Evolutionary conservation across 192 early-diverging fungal species (phyloP).

Genomic region (Lobosporangium transversale): DNA sequence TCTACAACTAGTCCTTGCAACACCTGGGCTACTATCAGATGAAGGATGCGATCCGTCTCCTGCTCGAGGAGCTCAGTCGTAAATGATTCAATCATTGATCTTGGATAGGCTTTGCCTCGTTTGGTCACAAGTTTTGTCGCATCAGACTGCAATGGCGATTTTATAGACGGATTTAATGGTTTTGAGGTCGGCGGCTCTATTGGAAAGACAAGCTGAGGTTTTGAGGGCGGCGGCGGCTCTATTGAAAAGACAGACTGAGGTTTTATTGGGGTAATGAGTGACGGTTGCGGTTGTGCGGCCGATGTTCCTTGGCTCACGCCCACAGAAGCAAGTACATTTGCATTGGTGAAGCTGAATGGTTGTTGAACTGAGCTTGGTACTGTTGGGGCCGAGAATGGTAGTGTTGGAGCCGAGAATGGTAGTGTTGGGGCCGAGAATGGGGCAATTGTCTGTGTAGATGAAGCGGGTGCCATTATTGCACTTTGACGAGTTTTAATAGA

Average conservation of each 20-base stretch:
- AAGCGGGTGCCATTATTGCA: neutral
- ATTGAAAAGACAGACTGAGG: no score
- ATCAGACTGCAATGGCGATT: no score
- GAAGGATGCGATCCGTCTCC: constrained; percentile 18
- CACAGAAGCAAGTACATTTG: no score
- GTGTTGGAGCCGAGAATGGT: constrained; percentile 12
- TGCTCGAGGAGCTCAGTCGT: constrained; percentile 13
- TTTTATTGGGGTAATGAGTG: no score
- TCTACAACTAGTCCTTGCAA: constrained; percentile 16
- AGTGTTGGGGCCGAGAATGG: neutral
- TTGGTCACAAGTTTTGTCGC: constrained; percentile 18
- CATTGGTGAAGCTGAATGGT: no score
- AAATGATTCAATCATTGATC: constrained; percentile 21
- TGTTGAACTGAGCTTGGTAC: no score
- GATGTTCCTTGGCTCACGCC: no score
- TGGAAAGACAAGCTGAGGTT: no score
- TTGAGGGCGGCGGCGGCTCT: no score
- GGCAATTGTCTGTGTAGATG: neutral
- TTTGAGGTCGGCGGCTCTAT: no score
- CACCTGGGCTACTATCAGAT: constrained; percentile 23
- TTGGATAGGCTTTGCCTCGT: constrained; percentile 28
- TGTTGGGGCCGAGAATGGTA: neutral
- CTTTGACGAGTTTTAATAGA: neutral
- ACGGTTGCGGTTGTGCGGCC: no score
- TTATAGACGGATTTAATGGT: no score